phyloP scores from a whole-genome alignment of 768 basidiomycete genomes.

The Mrakia hoshinonis region DNA sequence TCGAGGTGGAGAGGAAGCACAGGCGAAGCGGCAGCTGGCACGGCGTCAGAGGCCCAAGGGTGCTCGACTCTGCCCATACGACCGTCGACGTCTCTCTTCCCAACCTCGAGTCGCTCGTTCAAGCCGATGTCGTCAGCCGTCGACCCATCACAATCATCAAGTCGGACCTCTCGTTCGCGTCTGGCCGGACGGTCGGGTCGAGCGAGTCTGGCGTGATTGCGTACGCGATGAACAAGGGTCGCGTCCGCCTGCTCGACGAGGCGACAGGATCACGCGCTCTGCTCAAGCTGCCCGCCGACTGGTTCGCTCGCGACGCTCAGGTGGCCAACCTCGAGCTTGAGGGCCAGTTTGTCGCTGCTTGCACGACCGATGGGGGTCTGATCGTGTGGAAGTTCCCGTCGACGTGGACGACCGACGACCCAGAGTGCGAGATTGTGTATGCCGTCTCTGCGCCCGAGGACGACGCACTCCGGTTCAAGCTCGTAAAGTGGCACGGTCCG shows the following conservation, averaged over 20 bases:
- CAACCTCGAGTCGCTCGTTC: neutral
- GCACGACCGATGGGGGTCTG: conserved; percentile 25
- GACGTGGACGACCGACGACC: conserved; percentile 15
- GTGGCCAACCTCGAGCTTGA: conserved; percentile 19
- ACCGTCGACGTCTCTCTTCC: conserved; percentile 3
- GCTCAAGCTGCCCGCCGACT: conserved; percentile 22
- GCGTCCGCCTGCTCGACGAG: conserved; percentile 22
- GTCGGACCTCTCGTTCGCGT: neutral
- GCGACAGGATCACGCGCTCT: conserved; percentile 13
- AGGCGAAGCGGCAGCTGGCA: neutral
- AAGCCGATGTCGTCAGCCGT: neutral
- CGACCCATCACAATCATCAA: conserved; percentile 20
- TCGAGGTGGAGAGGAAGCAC: neutral
- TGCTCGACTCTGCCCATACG: neutral
- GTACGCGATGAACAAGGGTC: conserved; percentile 27
- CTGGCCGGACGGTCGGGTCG: conserved; percentile 14
- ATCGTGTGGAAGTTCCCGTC: conserved; percentile 21
- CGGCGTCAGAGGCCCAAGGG: neutral
- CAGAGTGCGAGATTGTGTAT: conserved; percentile 15
- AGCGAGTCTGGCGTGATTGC: conserved; percentile 1
- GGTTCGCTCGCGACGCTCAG: conserved; percentile 21
- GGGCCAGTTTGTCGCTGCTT: neutral
- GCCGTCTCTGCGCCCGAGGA: neutral
- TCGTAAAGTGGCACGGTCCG: neutral
- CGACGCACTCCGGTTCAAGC: neutral